Evolutionary conservation across 1,139 yeast genomes (phyloP).

Genomic region (Yamadazyma sp.): DNA sequence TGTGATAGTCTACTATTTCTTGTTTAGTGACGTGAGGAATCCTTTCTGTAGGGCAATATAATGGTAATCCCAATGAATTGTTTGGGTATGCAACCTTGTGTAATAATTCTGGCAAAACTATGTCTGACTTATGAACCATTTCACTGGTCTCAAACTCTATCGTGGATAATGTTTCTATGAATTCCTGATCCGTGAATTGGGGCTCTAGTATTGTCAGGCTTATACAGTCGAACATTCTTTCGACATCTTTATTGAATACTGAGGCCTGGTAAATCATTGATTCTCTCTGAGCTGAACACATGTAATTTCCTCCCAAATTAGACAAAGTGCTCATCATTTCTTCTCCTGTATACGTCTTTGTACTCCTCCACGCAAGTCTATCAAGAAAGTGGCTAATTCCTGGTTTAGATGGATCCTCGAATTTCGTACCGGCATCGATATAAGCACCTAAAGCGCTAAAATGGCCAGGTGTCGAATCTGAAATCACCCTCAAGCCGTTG

Average conservation of each 20-base stretch:
- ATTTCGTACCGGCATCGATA: conserved; percentile 88
- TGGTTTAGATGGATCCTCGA: conserved; percentile 52
- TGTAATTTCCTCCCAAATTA: conserved; percentile 87
- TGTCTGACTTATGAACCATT: conserved; percentile 80
- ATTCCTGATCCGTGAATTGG: conserved; percentile 62
- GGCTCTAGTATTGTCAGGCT: conserved; percentile 83
- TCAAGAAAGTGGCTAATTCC: conserved; percentile 88
- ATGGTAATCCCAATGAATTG: conserved; percentile 82
- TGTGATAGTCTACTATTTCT: conserved; percentile 62
- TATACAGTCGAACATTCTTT: conserved; percentile 72
- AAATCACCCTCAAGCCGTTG: conserved; percentile 81
- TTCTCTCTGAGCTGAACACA: conserved; percentile 92
- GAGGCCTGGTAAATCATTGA: conserved; percentile 92
- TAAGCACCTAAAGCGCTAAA: conserved; percentile 90
- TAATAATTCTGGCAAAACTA: conserved; percentile 81
- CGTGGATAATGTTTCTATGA: conserved; percentile 69
- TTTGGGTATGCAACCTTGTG: conserved; percentile 77
- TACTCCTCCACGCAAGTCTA: conserved; percentile 83
- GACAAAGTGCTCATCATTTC: conserved; percentile 78
- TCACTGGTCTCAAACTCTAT: conserved; percentile 83
- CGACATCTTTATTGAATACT: conserved; percentile 86
- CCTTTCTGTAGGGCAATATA: conserved; percentile 75
- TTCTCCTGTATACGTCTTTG: conserved; percentile 57
- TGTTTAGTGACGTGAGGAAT: conserved; percentile 54
- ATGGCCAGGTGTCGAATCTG: conserved; percentile 87